These are phyloP conservation scores for Neopestalotiopsis clavispora DNA, from an alignment of 2,329 filamentous ascomycete genomes.

Conservation along the genomic window DNA sequence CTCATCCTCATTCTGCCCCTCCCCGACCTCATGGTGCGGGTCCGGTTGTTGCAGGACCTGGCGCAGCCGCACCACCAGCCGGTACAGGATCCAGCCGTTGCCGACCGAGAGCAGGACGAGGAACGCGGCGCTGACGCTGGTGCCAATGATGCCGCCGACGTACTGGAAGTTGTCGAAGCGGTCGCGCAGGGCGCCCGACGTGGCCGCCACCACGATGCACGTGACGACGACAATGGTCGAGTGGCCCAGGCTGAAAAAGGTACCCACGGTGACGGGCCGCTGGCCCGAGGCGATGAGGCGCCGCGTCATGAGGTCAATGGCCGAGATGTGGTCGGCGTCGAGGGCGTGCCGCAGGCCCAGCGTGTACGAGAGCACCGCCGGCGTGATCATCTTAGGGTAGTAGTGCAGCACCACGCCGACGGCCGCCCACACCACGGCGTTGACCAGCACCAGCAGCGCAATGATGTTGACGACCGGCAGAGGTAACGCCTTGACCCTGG, in stretches of 20 bases:
- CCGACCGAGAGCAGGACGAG: conserved; percentile 81
- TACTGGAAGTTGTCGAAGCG: conserved; percentile 81
- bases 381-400: conserved; percentile 70
- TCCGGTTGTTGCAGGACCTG: conserved; percentile 56
- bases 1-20: conserved; percentile 25
- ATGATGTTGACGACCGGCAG: conserved; percentile 52
- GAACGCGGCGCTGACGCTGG: conserved; percentile 82
- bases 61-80: conserved; percentile 72
- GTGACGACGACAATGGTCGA: conserved; percentile 92
- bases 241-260: conserved; percentile 92
- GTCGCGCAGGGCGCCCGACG: conserved; percentile 79
- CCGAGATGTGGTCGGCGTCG: conserved; percentile 87
- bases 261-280: conserved; percentile 87
- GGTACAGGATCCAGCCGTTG: conserved; percentile 85
- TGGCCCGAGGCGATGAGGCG: conserved; percentile 86
- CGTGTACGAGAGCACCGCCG: conserved; percentile 84
- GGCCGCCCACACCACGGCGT: conserved; percentile 59
- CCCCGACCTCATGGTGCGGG: conserved; percentile 34
- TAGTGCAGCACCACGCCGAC: conserved; percentile 57
- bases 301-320: conserved; percentile 94
- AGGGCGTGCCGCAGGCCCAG: conserved; percentile 93
- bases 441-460: conserved; percentile 51
- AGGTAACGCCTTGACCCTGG: conserved; percentile 34
- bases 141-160: conserved; percentile 88
- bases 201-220: conserved; percentile 89